phyloP scores from a whole-genome alignment of 1,139 yeast genomes.

The Suhomyces chickasaworum region DNA sequence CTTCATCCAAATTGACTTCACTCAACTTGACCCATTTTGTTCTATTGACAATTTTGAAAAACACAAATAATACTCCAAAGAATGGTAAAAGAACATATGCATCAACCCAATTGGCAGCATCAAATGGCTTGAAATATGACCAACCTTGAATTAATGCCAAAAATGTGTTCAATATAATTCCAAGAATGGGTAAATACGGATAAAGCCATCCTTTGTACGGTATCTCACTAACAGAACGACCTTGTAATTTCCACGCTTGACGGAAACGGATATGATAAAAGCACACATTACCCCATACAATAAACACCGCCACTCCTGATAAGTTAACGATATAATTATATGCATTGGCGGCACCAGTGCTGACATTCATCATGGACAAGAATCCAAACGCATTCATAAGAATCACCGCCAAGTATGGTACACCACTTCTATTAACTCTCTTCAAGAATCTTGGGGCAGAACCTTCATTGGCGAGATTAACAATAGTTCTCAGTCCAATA shows the following conservation, averaged over 20 bases:
- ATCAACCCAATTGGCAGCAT: conserved; percentile 62
- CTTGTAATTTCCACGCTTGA: conserved; percentile 51
- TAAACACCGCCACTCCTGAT: conserved; percentile 58
- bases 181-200: conserved; percentile 56
- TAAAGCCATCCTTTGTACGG: conserved; percentile 56
- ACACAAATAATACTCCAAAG: conserved; percentile 45
- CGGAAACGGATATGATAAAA: conserved; percentile 52
- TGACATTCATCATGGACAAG: conserved; percentile 51
- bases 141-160: conserved; percentile 70
- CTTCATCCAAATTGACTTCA: conserved; percentile 51
- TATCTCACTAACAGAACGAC: conserved; percentile 47
- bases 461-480: conserved; percentile 52
- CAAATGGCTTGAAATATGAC: conserved; percentile 63
- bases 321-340: conserved; percentile 55
- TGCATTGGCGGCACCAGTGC: conserved; percentile 56
- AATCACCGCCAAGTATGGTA: conserved; percentile 53
- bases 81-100: conserved; percentile 65
- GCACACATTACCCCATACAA: conserved; percentile 53
- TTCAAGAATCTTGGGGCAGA: conserved; percentile 49
- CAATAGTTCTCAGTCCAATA: conserved; percentile 54
- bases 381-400: conserved; percentile 52
- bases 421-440: conserved; percentile 48
- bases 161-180: conserved; percentile 52
- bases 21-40: conserved; percentile 45
- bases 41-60: conserved; percentile 43